Evolutionary conservation across 164 flowering plant genomes (phyloP).

Genomic region (Vitis rotundifolia): DNA sequence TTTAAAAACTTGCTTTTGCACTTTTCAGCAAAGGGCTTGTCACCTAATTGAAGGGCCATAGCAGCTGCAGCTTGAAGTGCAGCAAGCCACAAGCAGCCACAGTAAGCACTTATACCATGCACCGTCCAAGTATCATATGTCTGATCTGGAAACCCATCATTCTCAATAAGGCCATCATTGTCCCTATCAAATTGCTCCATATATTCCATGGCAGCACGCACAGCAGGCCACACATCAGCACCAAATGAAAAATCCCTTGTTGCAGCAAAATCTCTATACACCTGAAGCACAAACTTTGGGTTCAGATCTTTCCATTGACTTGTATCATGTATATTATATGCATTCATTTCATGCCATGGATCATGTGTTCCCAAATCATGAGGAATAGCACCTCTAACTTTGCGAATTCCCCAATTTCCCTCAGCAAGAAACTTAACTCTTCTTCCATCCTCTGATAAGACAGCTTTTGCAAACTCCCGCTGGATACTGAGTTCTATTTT

Average conservation of each 20-base stretch:
- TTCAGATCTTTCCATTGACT: slow-evolving; percentile 91
- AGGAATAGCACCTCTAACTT: slow-evolving; percentile 84
- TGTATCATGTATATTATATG: slow-evolving; percentile 91
- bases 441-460: slow-evolving; percentile 79
- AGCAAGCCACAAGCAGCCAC: slow-evolving; percentile 94
- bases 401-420: slow-evolving; percentile 83
- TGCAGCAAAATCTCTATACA: slow-evolving; percentile 86
- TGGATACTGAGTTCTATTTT: slow-evolving; percentile 86
- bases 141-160: slow-evolving; percentile 96
- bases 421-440: slow-evolving; percentile 83
- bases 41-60: slow-evolving; percentile 81
- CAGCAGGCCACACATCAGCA: slow-evolving; percentile 89
- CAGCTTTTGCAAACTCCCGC: slow-evolving; percentile 91
- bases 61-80: slow-evolving; percentile 95
- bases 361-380: slow-evolving; percentile 95
- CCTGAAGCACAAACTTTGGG: slow-evolving; percentile 93
- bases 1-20: slow-evolving; percentile 60
- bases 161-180: slow-evolving; percentile 75
- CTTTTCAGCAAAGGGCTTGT: slow-evolving; percentile 58
- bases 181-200: slow-evolving; percentile 95
- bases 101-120: slow-evolving; percentile 91
- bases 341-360: slow-evolving; percentile 97
- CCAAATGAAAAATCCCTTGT: slow-evolving; percentile 85
- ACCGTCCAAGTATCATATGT: slow-evolving; percentile 97
- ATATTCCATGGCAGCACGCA: slow-evolving; percentile 86